Base-by-base conservation (phyloP, 2,329 filamentous ascomycete species). In the Paraphoma sp. region DNA sequence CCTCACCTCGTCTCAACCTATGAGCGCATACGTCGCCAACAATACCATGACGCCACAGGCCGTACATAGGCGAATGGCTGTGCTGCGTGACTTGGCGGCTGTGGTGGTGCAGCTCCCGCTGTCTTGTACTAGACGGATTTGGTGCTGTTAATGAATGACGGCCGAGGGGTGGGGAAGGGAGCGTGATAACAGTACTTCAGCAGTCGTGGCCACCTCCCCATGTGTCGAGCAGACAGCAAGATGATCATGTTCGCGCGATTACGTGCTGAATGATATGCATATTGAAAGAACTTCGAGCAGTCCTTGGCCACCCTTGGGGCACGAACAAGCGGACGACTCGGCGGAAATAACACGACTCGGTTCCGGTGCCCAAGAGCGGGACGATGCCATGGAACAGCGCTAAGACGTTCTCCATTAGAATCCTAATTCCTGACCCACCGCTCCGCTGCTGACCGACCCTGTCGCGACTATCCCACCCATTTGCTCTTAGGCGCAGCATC, bases 401-500 rank as follows among this genome's bases (percentile, higher is more conserved):
- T 73, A 70, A 65, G 65, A 64, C 33, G 14, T 65, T 63, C 65
- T 64, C 63, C 62, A 59, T 63, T 55, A 66, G 57, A 67, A 68
- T 67, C 57, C 68, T 68, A 71, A 64, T 68, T 63, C 65, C 59
- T 63, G 69, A 68, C 65, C 68, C 64, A 69, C 65, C 52, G 54
- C 60, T 69, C 65, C 66, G 65, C 64, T 56, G 67, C 63, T 66
- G 64, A 62, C 56, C 57, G 61, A 57, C 62, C 67, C 65, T 62
- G 60, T 54, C 63, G 54, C 54, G 59, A 59, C 61, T 60, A 65
- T 62, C 62, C 51, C 55, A 65, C 64, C 65, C 57, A 63, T 67
- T 70, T 68, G 63, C 64, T 68, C 67, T 70, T 70, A 70, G 67
- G 64, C 64, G 66, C 67, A 66, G 65, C 67, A 63, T 56, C 67